These are phyloP conservation scores for Agroathelia rolfsii DNA, from an alignment of 1,284 basidiomycete genomes.

Conservation along the genomic window DNA sequence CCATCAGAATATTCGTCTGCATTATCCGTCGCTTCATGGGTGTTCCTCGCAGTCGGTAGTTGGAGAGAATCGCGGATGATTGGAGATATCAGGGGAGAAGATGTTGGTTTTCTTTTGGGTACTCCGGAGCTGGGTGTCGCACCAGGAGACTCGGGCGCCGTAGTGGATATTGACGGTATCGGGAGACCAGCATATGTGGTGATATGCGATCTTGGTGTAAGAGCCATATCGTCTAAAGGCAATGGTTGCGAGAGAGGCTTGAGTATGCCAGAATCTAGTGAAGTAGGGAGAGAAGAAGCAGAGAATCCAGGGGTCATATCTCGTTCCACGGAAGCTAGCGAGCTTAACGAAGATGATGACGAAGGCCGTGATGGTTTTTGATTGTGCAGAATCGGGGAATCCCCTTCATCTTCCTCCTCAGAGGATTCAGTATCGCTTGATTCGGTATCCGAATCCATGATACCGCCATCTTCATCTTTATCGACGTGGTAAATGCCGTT, in stretches of 20 bases:
- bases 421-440: not conserved
- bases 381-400: too few relatives aligned
- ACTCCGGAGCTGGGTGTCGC: slow-evolving; percentile 11
- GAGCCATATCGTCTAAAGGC: slow-evolving; percentile 20
- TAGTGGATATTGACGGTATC: slow-evolving; percentile 46
- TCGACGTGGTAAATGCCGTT: slow-evolving; percentile 48
- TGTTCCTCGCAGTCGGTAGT: slow-evolving; percentile 12
- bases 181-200: slow-evolving; percentile 27
- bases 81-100: too few relatives aligned
- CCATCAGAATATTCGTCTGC: slow-evolving; percentile 31
- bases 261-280: slow-evolving; percentile 15
- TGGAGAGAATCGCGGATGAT: too few relatives aligned
- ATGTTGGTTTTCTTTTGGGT: too few relatives aligned
- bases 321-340: too few relatives aligned
- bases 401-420: not conserved
- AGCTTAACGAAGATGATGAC: not conserved
- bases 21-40: slow-evolving; percentile 32
- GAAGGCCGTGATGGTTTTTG: not conserved
- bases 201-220: slow-evolving; percentile 4
- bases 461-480: too few relatives aligned
- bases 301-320: too few relatives aligned
- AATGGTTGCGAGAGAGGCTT: slow-evolving; percentile 18
- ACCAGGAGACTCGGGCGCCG: slow-evolving; percentile 30
- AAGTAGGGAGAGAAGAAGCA: slow-evolving; percentile 19
- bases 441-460: too few relatives aligned